Percentiles rank a stretch among this genome's conserved stretches.
These are phyloP conservation scores for Cutaneotrichosporon daszewskae DNA, from an alignment of 1,284 basidiomycete genomes.

Conservation along the genomic window DNA sequence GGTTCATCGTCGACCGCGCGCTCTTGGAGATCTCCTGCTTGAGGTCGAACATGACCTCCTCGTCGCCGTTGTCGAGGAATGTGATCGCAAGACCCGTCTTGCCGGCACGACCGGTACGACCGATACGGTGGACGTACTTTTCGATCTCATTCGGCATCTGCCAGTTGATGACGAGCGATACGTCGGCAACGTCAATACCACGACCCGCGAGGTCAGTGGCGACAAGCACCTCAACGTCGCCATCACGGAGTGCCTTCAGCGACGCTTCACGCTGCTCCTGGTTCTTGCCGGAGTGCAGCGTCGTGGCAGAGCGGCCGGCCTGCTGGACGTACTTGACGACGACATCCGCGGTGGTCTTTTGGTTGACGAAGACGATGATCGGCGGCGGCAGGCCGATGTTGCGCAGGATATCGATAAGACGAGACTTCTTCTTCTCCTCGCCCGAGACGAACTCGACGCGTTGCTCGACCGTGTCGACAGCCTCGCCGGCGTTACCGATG, in stretches of 20 bases:
- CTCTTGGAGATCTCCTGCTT: slow-evolving; percentile 77
- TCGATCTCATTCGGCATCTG: slow-evolving; percentile 96
- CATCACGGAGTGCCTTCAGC: slow-evolving; percentile 75
- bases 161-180: slow-evolving; percentile 92
- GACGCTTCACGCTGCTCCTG: slow-evolving; percentile 95
- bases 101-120: slow-evolving; percentile 94
- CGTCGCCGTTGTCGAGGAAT: slow-evolving; percentile 91
- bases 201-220: slow-evolving; percentile 96
- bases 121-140: slow-evolving; percentile 87
- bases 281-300: slow-evolving; percentile 93
- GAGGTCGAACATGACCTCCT: slow-evolving; percentile 84
- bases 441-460: slow-evolving; percentile 85
- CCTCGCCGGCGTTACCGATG: slow-evolving; percentile 94
- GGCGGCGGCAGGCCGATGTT: slow-evolving; percentile 74
- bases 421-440: slow-evolving; percentile 84
- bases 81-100: slow-evolving; percentile 90
- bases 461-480: slow-evolving; percentile 97
- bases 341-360: slow-evolving; percentile 97
- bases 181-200: slow-evolving; percentile 95
- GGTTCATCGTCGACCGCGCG: slow-evolving; percentile 79
- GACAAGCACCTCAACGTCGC: slow-evolving; percentile 77
- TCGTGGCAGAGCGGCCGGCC: slow-evolving; percentile 73
- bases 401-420: slow-evolving; percentile 84
- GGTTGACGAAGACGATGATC: slow-evolving; percentile 98
- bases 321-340: slow-evolving; percentile 86